A percentile compares a stretch with the other conserved stretches of the same genome.
Evolutionary conservation across 1,284 basidiomycete species (phyloP).

Genomic region (Moesziomyces aphidis): DNA sequence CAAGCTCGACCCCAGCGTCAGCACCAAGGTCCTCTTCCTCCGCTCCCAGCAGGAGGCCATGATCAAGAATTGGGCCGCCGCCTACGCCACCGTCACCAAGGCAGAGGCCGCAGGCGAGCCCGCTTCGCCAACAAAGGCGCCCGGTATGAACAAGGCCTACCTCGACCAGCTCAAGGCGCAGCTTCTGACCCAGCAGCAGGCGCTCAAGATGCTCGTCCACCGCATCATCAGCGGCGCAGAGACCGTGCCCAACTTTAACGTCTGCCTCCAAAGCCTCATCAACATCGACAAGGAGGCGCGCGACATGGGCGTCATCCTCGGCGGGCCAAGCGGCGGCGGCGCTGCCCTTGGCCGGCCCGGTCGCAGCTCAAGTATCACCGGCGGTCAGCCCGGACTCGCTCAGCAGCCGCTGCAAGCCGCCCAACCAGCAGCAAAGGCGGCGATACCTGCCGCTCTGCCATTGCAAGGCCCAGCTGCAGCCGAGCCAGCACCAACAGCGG

Average conservation of each 20-base stretch:
- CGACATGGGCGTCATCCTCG: slow-evolving; percentile 53
- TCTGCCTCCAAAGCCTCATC: slow-evolving; percentile 51
- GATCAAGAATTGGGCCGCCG: slow-evolving; percentile 54
- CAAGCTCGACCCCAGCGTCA: slow-evolving; percentile 39
- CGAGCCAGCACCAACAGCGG: neutral
- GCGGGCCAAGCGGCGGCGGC: slow-evolving; percentile 43
- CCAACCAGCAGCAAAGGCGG: neutral
- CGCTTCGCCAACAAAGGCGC: slow-evolving; percentile 13
- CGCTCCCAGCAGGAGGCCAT: slow-evolving; percentile 58
- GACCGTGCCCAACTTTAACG: slow-evolving; percentile 50
- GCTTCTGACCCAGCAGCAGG: slow-evolving; percentile 51
- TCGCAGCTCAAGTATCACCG: slow-evolving; percentile 28
- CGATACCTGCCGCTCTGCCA: neutral
- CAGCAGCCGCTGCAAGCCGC: slow-evolving; percentile 1
- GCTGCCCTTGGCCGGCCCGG: slow-evolving; percentile 11
- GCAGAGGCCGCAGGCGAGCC: slow-evolving; percentile 6
- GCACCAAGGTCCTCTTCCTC: slow-evolving; percentile 52
- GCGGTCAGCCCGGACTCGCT: slow-evolving; percentile 1
- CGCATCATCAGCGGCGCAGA: slow-evolving; percentile 37
- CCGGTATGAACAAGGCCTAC: slow-evolving; percentile 39
- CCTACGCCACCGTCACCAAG: slow-evolving; percentile 30
- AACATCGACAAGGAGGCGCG: slow-evolving; percentile 60
- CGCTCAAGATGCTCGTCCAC: slow-evolving; percentile 47
- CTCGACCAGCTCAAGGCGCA: slow-evolving; percentile 56
- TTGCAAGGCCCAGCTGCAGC: neutral